A percentile compares a stretch with the other conserved stretches of the same genome.
phyloP scores from a whole-genome alignment of 192 early-diverging fungal species.

The Umbelopsis vinacea region DNA sequence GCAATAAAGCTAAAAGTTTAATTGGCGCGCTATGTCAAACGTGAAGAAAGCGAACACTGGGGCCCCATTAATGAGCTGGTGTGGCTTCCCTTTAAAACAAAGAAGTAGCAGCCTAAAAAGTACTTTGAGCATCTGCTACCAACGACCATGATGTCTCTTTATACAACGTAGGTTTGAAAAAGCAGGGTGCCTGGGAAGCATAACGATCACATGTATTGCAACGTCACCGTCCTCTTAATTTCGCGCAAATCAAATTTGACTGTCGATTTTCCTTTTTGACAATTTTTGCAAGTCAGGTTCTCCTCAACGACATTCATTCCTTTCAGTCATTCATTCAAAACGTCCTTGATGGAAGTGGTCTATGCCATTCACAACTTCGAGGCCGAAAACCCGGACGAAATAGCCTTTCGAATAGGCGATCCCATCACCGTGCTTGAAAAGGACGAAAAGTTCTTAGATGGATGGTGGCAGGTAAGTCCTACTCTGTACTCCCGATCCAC shows the following conservation, averaged over 20 bases:
- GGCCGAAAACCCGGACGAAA: slow-evolving; percentile 71
- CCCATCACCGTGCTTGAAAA: slow-evolving; percentile 71
- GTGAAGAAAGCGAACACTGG: not conserved
- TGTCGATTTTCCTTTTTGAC: slow-evolving; percentile 25
- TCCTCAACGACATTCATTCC: not conserved
- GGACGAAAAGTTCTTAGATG: slow-evolving; percentile 72
- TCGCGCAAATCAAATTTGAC: not conserved
- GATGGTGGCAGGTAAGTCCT: slow-evolving; percentile 75
- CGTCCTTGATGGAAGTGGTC: slow-evolving; percentile 41
- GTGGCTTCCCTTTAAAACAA: too few relatives aligned
- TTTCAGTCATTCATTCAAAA: slow-evolving; percentile 10
- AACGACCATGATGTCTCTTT: not conserved
- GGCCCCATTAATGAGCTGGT: not conserved
- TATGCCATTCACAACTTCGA: slow-evolving; percentile 61
- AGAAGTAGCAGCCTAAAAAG: too few relatives aligned
- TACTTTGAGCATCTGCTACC: not conserved
- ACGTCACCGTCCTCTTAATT: not conserved
- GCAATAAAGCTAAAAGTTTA: not conserved
- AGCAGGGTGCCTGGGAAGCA: too few relatives aligned
- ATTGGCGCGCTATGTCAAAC: slow-evolving; percentile 10
- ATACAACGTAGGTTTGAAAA: too few relatives aligned
- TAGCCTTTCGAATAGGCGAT: slow-evolving; percentile 66
- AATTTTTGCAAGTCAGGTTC: slow-evolving; percentile 12
- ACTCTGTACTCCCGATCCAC: not conserved
- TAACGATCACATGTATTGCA: not conserved